phyloP scores from a whole-genome alignment of 129 eudicot genomes.

The Flaveria bidentis region DNA sequence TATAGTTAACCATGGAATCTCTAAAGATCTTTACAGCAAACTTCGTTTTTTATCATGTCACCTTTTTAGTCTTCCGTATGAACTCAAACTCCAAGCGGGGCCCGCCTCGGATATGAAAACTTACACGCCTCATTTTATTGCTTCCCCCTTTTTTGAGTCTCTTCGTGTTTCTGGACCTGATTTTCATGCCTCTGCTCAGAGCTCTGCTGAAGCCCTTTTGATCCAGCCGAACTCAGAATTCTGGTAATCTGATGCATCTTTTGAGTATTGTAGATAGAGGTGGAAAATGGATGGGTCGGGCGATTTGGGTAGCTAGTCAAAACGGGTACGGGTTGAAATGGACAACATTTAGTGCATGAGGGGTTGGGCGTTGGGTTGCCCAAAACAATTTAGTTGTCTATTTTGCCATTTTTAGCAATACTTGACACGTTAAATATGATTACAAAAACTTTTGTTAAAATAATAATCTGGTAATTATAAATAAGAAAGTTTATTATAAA shows the following conservation, averaged over 20 bases:
- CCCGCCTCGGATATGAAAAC: slow-evolving; percentile 62
- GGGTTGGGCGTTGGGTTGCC: neutral
- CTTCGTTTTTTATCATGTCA: slow-evolving; percentile 48
- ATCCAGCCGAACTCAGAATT: slow-evolving; percentile 49
- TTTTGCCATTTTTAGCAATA: neutral
- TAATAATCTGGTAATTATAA: too few species aligned
- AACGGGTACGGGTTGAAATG: neutral
- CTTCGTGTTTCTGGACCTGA: slow-evolving; percentile 83
- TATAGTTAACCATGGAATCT: slow-evolving; percentile 77
- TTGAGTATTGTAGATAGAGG: slow-evolving; percentile 9
- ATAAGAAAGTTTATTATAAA: neutral
- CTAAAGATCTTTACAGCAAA: slow-evolving; percentile 59
- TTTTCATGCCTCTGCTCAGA: slow-evolving; percentile 61
- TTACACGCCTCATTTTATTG: slow-evolving; percentile 89
- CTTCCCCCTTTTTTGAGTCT: slow-evolving; percentile 88
- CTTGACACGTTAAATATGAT: neutral
- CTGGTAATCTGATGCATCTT: slow-evolving; percentile 50
- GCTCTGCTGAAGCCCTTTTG: slow-evolving; percentile 53
- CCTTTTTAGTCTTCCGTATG: slow-evolving; percentile 66
- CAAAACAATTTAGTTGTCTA: neutral
- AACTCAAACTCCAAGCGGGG: slow-evolving; percentile 65
- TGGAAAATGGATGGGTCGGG: neutral
- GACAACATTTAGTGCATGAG: neutral
- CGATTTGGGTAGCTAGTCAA: neutral
- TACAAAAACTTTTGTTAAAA: too few species aligned